Base-by-base conservation (phyloP, 441 rosid species). In the Flueggea neowawraea region DNA sequence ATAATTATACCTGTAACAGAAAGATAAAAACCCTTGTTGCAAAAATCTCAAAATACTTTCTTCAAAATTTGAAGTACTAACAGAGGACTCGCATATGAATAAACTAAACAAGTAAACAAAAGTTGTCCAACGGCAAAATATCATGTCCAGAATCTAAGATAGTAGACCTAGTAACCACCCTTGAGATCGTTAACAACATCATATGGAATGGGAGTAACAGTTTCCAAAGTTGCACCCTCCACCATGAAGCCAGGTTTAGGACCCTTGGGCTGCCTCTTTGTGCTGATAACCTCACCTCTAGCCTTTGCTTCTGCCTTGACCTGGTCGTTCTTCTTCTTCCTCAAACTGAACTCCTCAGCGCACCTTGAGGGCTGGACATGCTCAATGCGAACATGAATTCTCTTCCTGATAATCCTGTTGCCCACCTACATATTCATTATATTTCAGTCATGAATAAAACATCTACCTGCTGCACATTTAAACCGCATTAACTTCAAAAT, bases 221-320 rank as follows among this genome's bases (percentile, higher is more conserved):
- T 92, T 72, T 92, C 98, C 75, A 92, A 68, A 12, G 88, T 88
- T 8, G 96, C 91, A 41, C 90, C 91, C 65, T 88, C 98, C 0
- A 93, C 97, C 97, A 83, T 88, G 85, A 93, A 90, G 12, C 98
- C 98, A 0, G 97, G 97, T 58, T 90, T 93, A 16, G 98, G 97
- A 0, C 97, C 98, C 58, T 74, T 74, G 4, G 98, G 98, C 67
- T 86, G 90, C 67, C 98, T 81, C 86, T 93, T 93, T 31, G 98
- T 93, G 84, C 97, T 85, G 28, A 93, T 93, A 10, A 76, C 77
- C 76, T 76, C 87, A 52, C 97, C 97, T 50, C 52, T 84, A 0
- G 87, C 90, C 79, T 93, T 93, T 1, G 98, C 98, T 69, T 81
- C 91, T 7, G 95, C 90, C 75, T 93, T 93, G 41, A 90, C 81